phyloP scores from a whole-genome alignment of 2,329 filamentous ascomycete genomes.

The Reticulascus tulasneorum region DNA sequence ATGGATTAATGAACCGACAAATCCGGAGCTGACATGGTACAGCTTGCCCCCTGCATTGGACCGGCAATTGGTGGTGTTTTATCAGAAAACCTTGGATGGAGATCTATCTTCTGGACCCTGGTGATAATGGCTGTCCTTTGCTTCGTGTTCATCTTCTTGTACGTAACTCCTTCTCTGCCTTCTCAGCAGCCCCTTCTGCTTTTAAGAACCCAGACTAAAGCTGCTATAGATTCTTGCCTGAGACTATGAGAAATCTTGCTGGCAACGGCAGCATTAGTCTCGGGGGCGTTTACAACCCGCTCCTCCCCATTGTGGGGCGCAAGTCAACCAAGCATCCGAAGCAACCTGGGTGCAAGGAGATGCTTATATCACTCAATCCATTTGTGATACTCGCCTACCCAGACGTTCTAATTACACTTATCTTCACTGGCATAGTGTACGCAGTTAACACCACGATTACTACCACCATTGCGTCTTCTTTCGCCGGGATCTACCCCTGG shows the following conservation, averaged over 20 bases:
- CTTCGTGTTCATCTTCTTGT: constrained; percentile 26
- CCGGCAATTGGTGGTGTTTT: constrained; percentile 48
- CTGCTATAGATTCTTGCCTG: constrained; percentile 20
- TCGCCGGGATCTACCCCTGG: constrained; percentile 17
- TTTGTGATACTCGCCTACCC: constrained; percentile 26
- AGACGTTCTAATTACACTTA: constrained; percentile 23
- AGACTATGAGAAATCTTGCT: constrained; percentile 23
- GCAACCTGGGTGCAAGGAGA: not conserved
- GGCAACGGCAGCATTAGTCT: constrained; percentile 21
- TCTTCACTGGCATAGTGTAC: constrained; percentile 28
- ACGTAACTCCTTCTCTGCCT: not conserved
- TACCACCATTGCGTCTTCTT: constrained; percentile 28
- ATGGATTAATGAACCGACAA: not conserved
- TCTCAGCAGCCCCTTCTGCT: too few species aligned
- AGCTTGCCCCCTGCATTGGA: constrained; percentile 40
- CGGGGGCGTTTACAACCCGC: constrained; percentile 13
- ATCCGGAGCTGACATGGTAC: not conserved
- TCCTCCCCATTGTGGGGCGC: constrained; percentile 15
- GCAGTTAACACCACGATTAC: constrained; percentile 30
- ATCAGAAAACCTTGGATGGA: constrained; percentile 44
- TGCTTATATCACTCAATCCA: constrained; percentile 18
- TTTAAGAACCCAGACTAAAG: not conserved
- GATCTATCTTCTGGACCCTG: constrained; percentile 51
- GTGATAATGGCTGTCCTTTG: constrained; percentile 38
- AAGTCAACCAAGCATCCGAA: constrained; percentile 6